Evolutionary conservation across 352 stramenopile species (phyloP).

Genomic region (Phytophthora colocasiae): DNA sequence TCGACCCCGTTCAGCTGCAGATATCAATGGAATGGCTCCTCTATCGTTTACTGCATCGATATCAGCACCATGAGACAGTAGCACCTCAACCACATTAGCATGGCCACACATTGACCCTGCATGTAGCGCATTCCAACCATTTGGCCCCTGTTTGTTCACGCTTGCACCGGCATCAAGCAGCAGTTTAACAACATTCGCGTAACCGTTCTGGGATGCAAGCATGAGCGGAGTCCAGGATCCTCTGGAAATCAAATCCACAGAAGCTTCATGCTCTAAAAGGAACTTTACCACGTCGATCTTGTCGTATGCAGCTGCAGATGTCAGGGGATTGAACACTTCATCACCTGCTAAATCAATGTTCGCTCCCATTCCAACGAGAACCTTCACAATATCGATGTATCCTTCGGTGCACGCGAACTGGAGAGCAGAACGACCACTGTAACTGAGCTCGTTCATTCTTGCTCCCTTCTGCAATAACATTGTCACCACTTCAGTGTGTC

Average conservation of each 20-base stretch:
- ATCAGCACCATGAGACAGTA: too few relatives aligned
- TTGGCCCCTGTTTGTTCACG: too few relatives aligned
- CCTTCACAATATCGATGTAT: background rate
- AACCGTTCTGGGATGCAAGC: background rate
- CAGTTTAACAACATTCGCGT: background rate
- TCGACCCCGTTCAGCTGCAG: too few relatives aligned
- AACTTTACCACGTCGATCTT: too few relatives aligned
- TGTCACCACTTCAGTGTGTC: conserved; percentile 3
- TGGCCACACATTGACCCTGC: too few relatives aligned
- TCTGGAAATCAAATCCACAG: too few relatives aligned
- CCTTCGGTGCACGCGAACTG: background rate
- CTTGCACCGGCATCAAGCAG: background rate
- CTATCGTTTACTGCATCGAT: too few relatives aligned
- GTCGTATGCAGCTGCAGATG: too few relatives aligned
- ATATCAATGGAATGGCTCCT: too few relatives aligned
- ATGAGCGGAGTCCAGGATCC: background rate
- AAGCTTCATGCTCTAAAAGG: too few relatives aligned
- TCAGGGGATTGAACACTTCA: background rate
- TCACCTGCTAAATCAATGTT: background rate
- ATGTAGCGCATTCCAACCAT: too few relatives aligned
- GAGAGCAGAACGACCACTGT: background rate
- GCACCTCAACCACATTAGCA: too few relatives aligned
- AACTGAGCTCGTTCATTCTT: background rate
- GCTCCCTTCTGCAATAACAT: conserved; percentile 2
- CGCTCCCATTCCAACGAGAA: conserved; percentile 4